These are phyloP conservation scores for Basidioascus undulatus DNA, from an alignment of 768 basidiomycete species.

Conservation along the genomic window DNA sequence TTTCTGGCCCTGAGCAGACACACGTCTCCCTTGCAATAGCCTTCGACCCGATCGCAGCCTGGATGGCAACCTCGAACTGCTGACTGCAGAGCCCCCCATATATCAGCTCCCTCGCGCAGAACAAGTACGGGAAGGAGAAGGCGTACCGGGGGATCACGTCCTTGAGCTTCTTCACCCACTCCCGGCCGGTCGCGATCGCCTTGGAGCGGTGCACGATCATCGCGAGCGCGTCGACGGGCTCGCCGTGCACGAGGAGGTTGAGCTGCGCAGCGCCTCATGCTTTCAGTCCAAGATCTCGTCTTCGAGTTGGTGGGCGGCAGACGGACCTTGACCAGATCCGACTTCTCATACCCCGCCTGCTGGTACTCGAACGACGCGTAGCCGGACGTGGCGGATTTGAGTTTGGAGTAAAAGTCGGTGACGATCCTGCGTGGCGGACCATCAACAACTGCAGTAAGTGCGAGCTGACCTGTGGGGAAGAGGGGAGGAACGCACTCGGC, in stretches of 20 bases:
- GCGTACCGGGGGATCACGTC: slow-evolving; percentile 78
- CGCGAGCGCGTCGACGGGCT: slow-evolving; percentile 79
- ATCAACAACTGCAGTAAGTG: no score
- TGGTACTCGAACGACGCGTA: slow-evolving; percentile 95
- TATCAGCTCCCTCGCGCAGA: neutral
- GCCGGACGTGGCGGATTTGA: slow-evolving; percentile 78
- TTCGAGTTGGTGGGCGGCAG: no score
- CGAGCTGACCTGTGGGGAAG: no score
- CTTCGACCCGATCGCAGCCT: slow-evolving; percentile 67
- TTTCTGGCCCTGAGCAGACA: neutral
- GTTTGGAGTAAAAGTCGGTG: slow-evolving; percentile 77
- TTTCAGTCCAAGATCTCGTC: no score
- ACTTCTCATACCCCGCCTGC: slow-evolving; percentile 63
- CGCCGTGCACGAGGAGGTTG: slow-evolving; percentile 66
- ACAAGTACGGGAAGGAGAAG: slow-evolving; percentile 26
- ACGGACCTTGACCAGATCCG: slow-evolving; percentile 56
- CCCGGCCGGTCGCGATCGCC: slow-evolving; percentile 45
- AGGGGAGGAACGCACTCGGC: no score
- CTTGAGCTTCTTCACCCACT: slow-evolving; percentile 80
- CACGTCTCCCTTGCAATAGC: slow-evolving; percentile 67
- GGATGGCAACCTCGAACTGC: slow-evolving; percentile 49
- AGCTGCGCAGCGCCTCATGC: slow-evolving; percentile 38
- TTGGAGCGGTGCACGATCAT: slow-evolving; percentile 67
- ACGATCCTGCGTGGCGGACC: no score
- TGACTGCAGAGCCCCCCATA: neutral